Percentiles rank a stretch among this genome's conserved stretches.
Conservation (phyloP, 73 alveolate species). For the Symbiodinium pilosum region DNA sequence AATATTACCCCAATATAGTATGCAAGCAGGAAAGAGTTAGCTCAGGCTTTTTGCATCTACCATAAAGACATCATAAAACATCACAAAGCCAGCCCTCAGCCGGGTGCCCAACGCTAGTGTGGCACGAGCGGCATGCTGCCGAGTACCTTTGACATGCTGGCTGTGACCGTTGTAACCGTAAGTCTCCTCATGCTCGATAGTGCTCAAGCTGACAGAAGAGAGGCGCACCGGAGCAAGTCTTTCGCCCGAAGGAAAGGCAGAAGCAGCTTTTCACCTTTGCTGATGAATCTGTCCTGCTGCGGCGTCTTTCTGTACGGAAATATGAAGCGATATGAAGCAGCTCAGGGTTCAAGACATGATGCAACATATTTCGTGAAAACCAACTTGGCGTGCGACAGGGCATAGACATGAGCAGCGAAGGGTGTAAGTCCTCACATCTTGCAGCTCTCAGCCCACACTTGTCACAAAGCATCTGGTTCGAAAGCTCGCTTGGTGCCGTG, state of each 20-base stretch:
- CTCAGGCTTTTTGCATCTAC: no score
- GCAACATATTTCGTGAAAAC: background rate
- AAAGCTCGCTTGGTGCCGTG: background rate
- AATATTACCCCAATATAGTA: no score
- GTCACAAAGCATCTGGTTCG: background rate
- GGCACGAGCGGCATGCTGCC: conserved; percentile 81
- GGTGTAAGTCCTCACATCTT: background rate
- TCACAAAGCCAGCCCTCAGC: background rate
- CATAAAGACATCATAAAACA: no score
- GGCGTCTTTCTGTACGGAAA: background rate
- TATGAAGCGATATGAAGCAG: no score
- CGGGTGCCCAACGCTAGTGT: conserved; percentile 14
- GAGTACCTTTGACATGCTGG: no score
- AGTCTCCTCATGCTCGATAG: no score
- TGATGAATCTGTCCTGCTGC: no score
- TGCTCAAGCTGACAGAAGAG: no score
- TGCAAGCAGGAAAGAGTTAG: no score
- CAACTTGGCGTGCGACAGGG: background rate
- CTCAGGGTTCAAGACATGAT: no score
- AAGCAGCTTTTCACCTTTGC: conserved; percentile 56
- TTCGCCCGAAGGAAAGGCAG: conserved; percentile 55
- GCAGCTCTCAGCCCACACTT: no score
- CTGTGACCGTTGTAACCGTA: no score
- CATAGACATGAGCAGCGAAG: background rate
- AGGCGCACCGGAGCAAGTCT: conserved; percentile 61